phyloP scores from a whole-genome alignment of 1,139 yeast species.

The Taphrina pruni region DNA sequence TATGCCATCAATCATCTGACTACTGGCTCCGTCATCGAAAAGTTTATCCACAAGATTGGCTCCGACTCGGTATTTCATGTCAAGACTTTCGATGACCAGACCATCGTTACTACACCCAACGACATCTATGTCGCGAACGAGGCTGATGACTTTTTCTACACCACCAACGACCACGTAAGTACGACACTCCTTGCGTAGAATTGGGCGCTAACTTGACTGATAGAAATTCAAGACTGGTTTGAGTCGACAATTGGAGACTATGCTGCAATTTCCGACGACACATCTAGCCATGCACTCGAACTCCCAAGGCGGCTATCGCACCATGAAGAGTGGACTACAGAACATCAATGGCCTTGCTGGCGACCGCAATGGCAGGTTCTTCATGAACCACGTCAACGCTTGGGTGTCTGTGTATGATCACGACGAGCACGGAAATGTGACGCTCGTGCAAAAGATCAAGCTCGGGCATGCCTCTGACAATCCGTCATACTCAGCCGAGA shows the following conservation, averaged over 20 bases:
- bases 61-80: constrained; percentile 12
- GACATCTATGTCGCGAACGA: constrained; percentile 35
- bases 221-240: constrained; percentile 29
- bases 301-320: constrained; percentile 28
- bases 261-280: constrained; percentile 36
- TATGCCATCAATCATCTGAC: constrained; percentile 36
- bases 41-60: constrained; percentile 36
- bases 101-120: constrained; percentile 30
- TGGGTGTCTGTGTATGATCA: constrained; percentile 26
- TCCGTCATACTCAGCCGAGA: constrained; percentile 29
- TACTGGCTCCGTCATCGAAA: constrained; percentile 36
- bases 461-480: constrained; percentile 30
- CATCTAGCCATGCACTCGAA: constrained; percentile 34
- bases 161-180: constrained; percentile 35
- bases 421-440: constrained; percentile 17
- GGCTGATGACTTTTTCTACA: constrained; percentile 33
- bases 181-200: too few species aligned
- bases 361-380: constrained; percentile 32
- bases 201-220: too few species aligned
- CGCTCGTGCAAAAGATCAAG: constrained; percentile 24
- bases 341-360: constrained; percentile 36
- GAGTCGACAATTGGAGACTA: constrained; percentile 21
- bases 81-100: constrained; percentile 32
- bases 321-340: constrained; percentile 15
- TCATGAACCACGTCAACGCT: constrained; percentile 35